Conservation (phyloP, 2,329 filamentous ascomycete genomes). For the Cladobotryum protrusum region DNA sequence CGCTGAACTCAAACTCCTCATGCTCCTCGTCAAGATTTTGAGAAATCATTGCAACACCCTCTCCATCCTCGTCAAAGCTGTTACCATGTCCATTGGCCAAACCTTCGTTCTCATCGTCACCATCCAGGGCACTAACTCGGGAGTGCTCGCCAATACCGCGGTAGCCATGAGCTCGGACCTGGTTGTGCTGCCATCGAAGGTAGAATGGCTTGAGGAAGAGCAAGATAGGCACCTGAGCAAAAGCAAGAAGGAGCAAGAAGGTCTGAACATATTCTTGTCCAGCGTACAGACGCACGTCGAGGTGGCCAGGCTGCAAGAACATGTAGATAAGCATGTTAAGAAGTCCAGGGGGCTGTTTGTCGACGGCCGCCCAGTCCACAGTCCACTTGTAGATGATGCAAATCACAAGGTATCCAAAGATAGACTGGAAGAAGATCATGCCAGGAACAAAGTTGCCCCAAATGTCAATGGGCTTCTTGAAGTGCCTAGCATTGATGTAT, state of each 20-base stretch:
- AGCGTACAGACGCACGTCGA: constrained; percentile 68
- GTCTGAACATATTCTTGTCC: constrained; percentile 74
- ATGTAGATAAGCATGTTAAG: constrained; percentile 99
- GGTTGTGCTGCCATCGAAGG: constrained; percentile 89
- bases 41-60: constrained; percentile 82
- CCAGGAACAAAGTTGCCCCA: constrained; percentile 96
- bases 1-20: constrained; percentile 94
- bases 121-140: constrained; percentile 82
- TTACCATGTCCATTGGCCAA: constrained; percentile 52
- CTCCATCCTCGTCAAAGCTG: constrained; percentile 59
- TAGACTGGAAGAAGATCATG: constrained; percentile 99
- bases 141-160: constrained; percentile 85
- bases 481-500: constrained; percentile 88
- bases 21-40: constrained; percentile 81
- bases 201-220: constrained; percentile 95
- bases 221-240: constrained; percentile 81
- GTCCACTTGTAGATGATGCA: constrained; percentile 98
- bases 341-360: constrained; percentile 70
- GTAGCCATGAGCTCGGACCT: constrained; percentile 80
- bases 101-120: constrained; percentile 66
- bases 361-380: constrained; percentile 67
- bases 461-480: constrained; percentile 91
- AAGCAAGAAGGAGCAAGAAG: constrained; percentile 71
- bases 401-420: constrained; percentile 92
- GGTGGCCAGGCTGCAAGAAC: constrained; percentile 81